Evolutionary conservation across 2,329 filamentous ascomycete genomes (phyloP).

Genomic region (Diaporthe sp.): DNA sequence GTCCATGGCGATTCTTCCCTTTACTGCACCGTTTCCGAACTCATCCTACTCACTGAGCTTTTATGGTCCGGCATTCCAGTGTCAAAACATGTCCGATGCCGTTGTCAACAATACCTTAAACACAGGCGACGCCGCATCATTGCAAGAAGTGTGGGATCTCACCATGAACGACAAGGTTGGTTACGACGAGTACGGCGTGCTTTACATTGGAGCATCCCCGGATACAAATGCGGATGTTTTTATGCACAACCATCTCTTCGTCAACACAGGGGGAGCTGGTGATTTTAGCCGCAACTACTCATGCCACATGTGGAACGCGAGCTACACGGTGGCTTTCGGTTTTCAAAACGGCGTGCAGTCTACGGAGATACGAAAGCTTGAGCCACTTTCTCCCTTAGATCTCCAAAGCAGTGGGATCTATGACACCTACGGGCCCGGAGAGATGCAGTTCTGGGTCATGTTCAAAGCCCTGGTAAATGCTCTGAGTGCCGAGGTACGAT

Average conservation of each 20-base stretch:
- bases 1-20: not conserved
- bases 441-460: not conserved
- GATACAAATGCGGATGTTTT: not conserved
- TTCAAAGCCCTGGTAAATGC: not conserved
- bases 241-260: not conserved
- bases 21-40: not conserved
- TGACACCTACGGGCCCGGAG: not conserved
- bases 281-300: not conserved
- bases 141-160: not conserved
- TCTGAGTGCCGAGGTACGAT: not conserved
- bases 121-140: not conserved
- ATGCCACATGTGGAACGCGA: conserved; percentile 1
- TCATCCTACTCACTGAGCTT: not conserved
- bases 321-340: not conserved
- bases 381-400: not conserved
- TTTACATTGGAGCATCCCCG: not conserved
- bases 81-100: not conserved
- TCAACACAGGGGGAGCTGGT: not conserved
- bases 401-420: not conserved
- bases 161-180: not conserved
- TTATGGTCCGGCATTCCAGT: not conserved
- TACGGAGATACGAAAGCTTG: not conserved
- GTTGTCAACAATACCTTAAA: not conserved
- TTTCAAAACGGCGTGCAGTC: not conserved
- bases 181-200: not conserved